Base-by-base conservation (phyloP, 257 asterid genomes). In the Vinca minor region DNA sequence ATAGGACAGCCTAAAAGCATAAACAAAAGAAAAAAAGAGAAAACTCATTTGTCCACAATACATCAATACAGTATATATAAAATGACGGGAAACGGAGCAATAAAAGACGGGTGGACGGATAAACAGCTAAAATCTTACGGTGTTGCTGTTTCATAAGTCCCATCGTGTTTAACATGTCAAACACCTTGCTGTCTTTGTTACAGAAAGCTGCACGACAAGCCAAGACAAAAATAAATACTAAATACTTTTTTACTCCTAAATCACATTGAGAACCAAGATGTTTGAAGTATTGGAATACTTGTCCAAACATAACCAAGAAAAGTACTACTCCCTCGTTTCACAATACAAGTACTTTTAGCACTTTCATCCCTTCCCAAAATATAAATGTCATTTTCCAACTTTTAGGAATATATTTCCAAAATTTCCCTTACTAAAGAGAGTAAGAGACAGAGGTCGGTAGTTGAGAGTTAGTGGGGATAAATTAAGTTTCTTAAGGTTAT, bases 141-240 rank as follows among this genome's bases (percentile, higher is more conserved):
- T 92, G 98, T 28, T 84, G 89, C 58, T 93, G 85, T 58, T 81
- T 82, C 70, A 85, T 86, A 68, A 89, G 74, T 66, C 98, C 98
- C 93, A 89, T 81, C 42, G 84, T 81, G 86, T 82, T 71, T 71
- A 89, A 69, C 79, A 84, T 72, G 66, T 73, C 87, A 74, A 77
- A 87, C 32, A 91, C 89, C 80, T 81, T 87, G 78, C 96, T 86
- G 11, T 87, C 94, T 81, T 83, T 92, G 83, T 89, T 92, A 83
- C 96, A 92, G 58, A 87, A 82, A 75, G 89, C 96, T 92, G 95
- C 80, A 78, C 25, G 71, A 46, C 45, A 71, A 71, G 49, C 67
- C 59, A 68, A 23, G 10, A 29, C 39, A 41, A 31, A 62, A 52
- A 66, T 53, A 48, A 69, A 39, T 46, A 50, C 57, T 26, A 41